Evolutionary conservation across 768 basidiomycete species (phyloP).

Genomic region (Agaricus sinodeliciosus): DNA sequence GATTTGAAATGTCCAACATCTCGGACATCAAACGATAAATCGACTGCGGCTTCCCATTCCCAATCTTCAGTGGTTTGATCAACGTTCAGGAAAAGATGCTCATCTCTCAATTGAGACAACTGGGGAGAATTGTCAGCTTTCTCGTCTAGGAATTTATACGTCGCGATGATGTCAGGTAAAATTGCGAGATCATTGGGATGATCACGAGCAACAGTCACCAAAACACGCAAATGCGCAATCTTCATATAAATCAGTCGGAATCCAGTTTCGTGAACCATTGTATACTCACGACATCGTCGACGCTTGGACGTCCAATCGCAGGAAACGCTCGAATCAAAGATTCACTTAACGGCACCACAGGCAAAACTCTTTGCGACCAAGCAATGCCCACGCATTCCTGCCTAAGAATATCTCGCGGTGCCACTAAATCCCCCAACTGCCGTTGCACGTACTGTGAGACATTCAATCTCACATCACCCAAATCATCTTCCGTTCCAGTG

Average conservation of each 20-base stretch:
- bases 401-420: constrained; percentile 14
- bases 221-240: constrained; percentile 3
- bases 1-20: constrained; percentile 7
- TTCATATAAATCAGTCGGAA: background rate
- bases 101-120: background rate
- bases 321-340: constrained; percentile 13
- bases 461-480: background rate
- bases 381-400: constrained; percentile 15
- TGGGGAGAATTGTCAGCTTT: background rate
- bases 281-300: constrained; percentile 17
- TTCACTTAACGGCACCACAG: constrained; percentile 10
- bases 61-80: constrained; percentile 4
- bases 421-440: constrained; percentile 7
- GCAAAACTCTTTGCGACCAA: constrained; percentile 18
- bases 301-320: constrained; percentile 15
- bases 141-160: constrained; percentile 2
- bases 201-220: background rate
- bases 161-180: constrained; percentile 1
- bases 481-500: background rate
- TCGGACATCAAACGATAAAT: constrained; percentile 7
- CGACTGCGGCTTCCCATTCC: constrained; percentile 6
- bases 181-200: background rate
- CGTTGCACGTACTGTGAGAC: constrained; percentile 1
- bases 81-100: constrained; percentile 11
- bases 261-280: too few relatives aligned